Conservation (phyloP, 2,329 filamentous ascomycete species). For the Fusarium torreyae region DNA sequence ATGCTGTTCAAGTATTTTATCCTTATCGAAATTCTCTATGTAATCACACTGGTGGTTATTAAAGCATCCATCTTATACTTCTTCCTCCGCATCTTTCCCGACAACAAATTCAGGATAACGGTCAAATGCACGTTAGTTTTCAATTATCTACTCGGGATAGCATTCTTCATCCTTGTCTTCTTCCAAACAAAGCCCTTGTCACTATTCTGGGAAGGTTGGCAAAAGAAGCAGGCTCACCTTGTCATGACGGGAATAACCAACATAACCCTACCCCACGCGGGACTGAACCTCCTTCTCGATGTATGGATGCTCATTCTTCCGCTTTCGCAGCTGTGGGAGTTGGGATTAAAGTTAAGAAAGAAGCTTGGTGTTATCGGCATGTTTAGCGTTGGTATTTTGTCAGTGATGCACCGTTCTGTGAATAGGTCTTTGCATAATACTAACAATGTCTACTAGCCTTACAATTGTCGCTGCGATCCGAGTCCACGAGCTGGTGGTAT, state of each 20-base stretch:
- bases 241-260: not conserved
- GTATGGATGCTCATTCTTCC: constrained; percentile 34
- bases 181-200: constrained; percentile 12
- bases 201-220: constrained; percentile 28
- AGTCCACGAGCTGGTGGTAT: constrained; percentile 3
- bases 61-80: constrained; percentile 26
- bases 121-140: constrained; percentile 16
- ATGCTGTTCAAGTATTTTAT: not conserved
- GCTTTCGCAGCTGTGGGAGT: constrained; percentile 18
- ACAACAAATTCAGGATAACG: constrained; percentile 3
- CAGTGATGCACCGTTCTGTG: accelerated
- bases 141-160: not conserved
- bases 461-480: constrained; percentile 24
- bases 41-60: not conserved
- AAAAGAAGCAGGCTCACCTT: not conserved
- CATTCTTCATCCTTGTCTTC: not conserved
- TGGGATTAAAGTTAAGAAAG: constrained; percentile 26
- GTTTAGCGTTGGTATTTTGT: constrained; percentile 39
- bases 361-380: constrained; percentile 34
- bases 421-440: accelerated
- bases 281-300: constrained; percentile 14
- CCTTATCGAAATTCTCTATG: not conserved
- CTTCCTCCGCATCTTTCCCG: constrained; percentile 29
- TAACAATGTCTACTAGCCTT: constrained; percentile 15
- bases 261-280: constrained; percentile 12